Conservation (phyloP, 2,329 filamentous ascomycete species). For the Sarocladium kiliense region DNA sequence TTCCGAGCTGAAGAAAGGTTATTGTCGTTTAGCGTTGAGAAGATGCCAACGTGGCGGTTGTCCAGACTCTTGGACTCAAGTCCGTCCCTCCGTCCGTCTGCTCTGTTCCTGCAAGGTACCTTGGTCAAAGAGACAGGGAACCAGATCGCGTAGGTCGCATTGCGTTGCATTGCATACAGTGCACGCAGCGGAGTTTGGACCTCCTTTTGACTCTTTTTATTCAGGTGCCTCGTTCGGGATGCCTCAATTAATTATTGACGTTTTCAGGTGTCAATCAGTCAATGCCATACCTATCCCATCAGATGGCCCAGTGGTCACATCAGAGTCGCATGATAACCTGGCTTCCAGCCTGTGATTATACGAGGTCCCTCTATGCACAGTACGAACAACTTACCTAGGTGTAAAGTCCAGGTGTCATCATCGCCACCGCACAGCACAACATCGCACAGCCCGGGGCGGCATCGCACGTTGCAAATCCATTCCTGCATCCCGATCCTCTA, state of each 20-base stretch:
- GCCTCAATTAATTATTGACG: conserved; percentile 1
- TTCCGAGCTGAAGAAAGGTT: background rate
- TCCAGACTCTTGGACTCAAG: background rate
- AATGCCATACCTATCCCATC: too few species aligned
- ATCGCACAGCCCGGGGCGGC: too few species aligned
- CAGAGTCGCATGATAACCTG: conserved; percentile 1
- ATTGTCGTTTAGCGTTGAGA: background rate
- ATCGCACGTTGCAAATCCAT: background rate
- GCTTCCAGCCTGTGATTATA: background rate
- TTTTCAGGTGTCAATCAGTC: too few species aligned
- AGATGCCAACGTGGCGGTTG: conserved; percentile 5
- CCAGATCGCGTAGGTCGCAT: background rate
- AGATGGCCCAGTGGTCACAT: background rate
- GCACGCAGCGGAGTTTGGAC: background rate
- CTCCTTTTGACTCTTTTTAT: background rate
- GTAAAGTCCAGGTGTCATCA: background rate
- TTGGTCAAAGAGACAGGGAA: background rate
- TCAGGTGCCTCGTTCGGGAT: background rate
- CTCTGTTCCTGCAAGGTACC: background rate
- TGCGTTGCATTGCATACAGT: too few species aligned
- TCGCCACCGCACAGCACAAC: background rate
- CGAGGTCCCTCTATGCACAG: too few species aligned
- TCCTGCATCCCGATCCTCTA: background rate
- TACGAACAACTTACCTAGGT: too few species aligned
- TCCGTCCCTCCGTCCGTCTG: too few species aligned